Base-by-base conservation (phyloP, 257 asterid genomes). In the Euphrasia confusa region DNA sequence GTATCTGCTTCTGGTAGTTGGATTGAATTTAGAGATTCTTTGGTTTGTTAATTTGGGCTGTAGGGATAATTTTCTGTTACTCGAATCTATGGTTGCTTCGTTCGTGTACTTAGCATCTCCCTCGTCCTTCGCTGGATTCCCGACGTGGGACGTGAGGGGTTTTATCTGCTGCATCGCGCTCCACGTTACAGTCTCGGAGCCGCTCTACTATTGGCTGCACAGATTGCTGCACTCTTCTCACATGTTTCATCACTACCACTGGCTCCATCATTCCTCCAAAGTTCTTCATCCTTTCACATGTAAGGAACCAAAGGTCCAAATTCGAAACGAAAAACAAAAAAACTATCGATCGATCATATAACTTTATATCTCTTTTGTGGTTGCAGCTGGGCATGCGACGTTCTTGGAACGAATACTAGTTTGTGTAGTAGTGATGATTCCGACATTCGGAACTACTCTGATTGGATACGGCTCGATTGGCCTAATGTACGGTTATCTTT, bases 31-130 rank as follows among this genome's bases (percentile, higher is more conserved):
- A 21, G 24, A 21, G 24, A 21, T 21, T 21, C 24, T 21, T 52
- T 17, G 54, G 14, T 54, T n/a, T n/a, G 15, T 64, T 69, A 53
- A 66, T 72, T 54, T 9, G 58, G 15, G 58, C 60, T 60, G 68
- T 92, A 93, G 99, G 99, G 99, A 89, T 61, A 85, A 85, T 68
- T 93, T 82, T 68, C 65, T 93, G 72, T 79, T 89, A 44, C 94
- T 89, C 77, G 90, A 89, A 76, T 81, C 87, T 5, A 37, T 75
- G 62, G 52, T 72, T 52, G 95, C 79, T 63, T 63, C 88, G 42
- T 71, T 83, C 7, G 69, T 77, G 74, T 82, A 68, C 69, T 72
- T 84, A 79, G 78, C 82, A 77, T 78, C 79, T 70, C 89, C 95
- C 42, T 10, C 4, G 7, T 69, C 82, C 13, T 61, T 87, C 14